Percentiles rank a stretch among this genome's conserved stretches.
These are phyloP conservation scores for Psidium friedrichsthalianum DNA, from an alignment of 345 rosid genomes.

Conservation along the genomic window DNA sequence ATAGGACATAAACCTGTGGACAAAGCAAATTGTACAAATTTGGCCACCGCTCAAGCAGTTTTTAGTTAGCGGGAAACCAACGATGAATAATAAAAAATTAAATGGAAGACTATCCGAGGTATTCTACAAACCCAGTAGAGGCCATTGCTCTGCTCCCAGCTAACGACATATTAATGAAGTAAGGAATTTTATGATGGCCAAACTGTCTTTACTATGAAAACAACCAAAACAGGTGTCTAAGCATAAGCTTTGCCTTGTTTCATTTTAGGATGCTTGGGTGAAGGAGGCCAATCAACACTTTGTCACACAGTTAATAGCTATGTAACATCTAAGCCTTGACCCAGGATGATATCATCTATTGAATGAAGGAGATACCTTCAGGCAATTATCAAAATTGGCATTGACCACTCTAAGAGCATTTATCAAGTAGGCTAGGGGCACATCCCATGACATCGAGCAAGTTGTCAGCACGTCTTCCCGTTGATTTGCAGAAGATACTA, in stretches of 20 bases:
- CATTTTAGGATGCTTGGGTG: background rate
- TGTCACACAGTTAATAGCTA: background rate
- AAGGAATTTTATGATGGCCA: slow-evolving; percentile 57
- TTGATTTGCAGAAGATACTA: background rate
- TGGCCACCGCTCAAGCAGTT: background rate
- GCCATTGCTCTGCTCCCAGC: slow-evolving; percentile 85
- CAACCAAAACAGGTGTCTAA: background rate
- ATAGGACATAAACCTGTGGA: slow-evolving; percentile 49
- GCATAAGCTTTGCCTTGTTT: background rate
- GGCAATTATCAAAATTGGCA: background rate
- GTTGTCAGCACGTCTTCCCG: background rate
- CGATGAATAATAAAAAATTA: background rate
- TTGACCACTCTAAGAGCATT: background rate
- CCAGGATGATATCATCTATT: background rate
- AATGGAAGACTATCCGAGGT: slow-evolving; percentile 28
- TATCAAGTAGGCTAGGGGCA: background rate
- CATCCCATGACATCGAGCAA: background rate
- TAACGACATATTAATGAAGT: slow-evolving; percentile 62
- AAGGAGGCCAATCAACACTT: background rate
- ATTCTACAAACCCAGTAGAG: slow-evolving; percentile 53
- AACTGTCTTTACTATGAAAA: slow-evolving; percentile 47
- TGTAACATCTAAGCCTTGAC: background rate
- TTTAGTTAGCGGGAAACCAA: background rate
- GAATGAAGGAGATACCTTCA: background rate
- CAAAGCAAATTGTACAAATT: background rate